A percentile compares a stretch with the other conserved stretches of the same genome.
Conservation (phyloP, 1,284 basidiomycete species). For the Cryptococcus sp. region DNA sequence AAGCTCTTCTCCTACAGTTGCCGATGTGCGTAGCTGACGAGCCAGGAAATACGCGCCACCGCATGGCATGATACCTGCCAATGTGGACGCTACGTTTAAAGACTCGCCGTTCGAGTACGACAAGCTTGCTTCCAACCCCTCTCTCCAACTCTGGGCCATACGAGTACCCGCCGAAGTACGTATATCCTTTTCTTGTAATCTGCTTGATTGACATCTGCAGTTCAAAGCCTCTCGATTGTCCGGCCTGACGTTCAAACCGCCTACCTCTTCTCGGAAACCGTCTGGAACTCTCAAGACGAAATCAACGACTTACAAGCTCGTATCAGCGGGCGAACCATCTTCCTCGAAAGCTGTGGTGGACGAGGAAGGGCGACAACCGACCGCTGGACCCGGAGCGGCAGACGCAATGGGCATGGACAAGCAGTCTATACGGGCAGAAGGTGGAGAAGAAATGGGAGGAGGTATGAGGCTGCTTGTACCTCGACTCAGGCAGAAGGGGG, state of each 20-base stretch:
- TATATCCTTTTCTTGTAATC: background rate
- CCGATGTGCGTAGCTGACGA: background rate
- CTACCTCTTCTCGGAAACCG: background rate
- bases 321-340: constrained; percentile 13
- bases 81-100: constrained; percentile 19
- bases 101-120: constrained; percentile 41
- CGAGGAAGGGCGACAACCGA: constrained; percentile 27
- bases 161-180: constrained; percentile 40
- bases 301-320: constrained; percentile 25
- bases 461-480: constrained; percentile 42
- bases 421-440: constrained; percentile 19
- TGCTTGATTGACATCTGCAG: constrained; percentile 17
- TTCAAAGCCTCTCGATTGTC: constrained; percentile 38
- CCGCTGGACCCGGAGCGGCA: constrained; percentile 24
- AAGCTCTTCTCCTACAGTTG: background rate
- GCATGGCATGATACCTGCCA: constrained; percentile 30
- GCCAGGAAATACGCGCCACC: constrained; percentile 38
- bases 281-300: constrained; percentile 20
- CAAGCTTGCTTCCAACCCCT: constrained; percentile 24
- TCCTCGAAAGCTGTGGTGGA: constrained; percentile 13
- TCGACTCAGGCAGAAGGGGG: constrained; percentile 21
- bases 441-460: constrained; percentile 38
- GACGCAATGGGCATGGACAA: constrained; percentile 26
- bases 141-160: constrained; percentile 44
- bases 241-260: constrained; percentile 12